A percentile compares a stretch with the other conserved stretches of the same genome.
phyloP scores from a whole-genome alignment of 1,284 basidiomycete species.

The Coriolopsis trogii region DNA sequence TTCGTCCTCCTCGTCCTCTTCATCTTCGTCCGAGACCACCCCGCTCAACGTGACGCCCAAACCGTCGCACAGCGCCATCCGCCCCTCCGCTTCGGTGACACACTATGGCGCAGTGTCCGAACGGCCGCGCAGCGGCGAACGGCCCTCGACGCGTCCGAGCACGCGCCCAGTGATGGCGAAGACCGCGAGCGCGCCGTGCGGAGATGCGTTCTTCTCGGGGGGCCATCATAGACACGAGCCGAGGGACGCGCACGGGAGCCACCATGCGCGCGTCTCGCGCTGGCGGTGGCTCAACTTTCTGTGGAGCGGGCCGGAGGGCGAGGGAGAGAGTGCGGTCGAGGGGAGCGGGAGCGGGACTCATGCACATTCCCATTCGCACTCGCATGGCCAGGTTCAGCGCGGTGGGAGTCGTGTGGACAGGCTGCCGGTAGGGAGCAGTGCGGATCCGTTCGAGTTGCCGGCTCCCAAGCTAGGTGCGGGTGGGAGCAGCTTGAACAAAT shows the following conservation, averaged over 20 bases:
- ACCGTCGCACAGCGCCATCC: no score
- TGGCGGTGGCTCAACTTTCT: conserved; percentile 18
- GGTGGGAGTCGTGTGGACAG: no score
- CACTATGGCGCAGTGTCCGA: no score
- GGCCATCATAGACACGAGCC: conserved; percentile 49
- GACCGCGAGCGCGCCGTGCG: conserved; percentile 6
- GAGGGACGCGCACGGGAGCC: conserved; percentile 37
- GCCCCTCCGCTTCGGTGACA: no score
- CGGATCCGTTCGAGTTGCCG: no score
- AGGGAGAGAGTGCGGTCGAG: neutral
- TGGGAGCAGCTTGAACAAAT: no score
- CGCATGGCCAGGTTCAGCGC: conserved; percentile 18
- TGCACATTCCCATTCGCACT: conserved; percentile 3
- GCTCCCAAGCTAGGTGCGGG: no score
- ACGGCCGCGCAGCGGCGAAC: no score
- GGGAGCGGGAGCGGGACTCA: conserved; percentile 7
- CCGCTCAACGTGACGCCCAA: no score
- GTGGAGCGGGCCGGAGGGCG: conserved; percentile 9
- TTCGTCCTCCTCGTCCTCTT: neutral
- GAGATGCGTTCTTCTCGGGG: conserved; percentile 31
- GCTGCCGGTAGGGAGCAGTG: no score
- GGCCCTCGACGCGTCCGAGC: conserved; percentile 3
- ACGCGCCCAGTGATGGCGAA: conserved; percentile 8
- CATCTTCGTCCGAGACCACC: no score
- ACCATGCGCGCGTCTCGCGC: conserved; percentile 36